These are phyloP conservation scores for Sisymbrium altissimum DNA, from an alignment of 345 rosid species.

Conservation along the genomic window DNA sequence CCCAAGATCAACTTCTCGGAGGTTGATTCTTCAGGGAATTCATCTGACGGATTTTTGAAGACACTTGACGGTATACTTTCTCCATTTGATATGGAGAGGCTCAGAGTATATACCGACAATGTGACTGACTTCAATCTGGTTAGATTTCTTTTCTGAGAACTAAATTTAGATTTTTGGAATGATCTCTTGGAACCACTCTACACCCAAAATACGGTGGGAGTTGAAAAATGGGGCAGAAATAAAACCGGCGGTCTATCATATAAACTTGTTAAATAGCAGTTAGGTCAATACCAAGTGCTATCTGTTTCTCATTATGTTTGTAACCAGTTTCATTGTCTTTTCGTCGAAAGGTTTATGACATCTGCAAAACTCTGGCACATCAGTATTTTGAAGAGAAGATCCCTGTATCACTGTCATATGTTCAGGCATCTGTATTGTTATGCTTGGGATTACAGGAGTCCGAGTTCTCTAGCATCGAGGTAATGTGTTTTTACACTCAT, in stretches of 20 bases:
- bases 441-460: slow-evolving; percentile 82
- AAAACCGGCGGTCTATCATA: neutral
- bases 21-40: slow-evolving; percentile 31
- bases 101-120: slow-evolving; percentile 65
- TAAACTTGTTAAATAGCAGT: neutral
- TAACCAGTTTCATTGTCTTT: slow-evolving; percentile 11
- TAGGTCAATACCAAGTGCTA: neutral
- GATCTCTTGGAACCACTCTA: neutral
- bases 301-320: neutral
- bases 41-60: slow-evolving; percentile 52
- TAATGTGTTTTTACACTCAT: slow-evolving; percentile 31
- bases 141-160: slow-evolving; percentile 24
- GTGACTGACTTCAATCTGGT: slow-evolving; percentile 68
- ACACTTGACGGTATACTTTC: slow-evolving; percentile 47
- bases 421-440: slow-evolving; percentile 74
- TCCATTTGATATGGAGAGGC: slow-evolving; percentile 63
- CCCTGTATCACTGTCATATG: slow-evolving; percentile 65
- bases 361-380: slow-evolving; percentile 66
- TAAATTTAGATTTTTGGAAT: neutral
- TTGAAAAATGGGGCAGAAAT: neutral
- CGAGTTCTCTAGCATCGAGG: slow-evolving; percentile 63
- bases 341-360: slow-evolving; percentile 56
- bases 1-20: slow-evolving; percentile 69
- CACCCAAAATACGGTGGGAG: neutral
- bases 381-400: slow-evolving; percentile 77